Evolutionary conservation across 2,329 filamentous ascomycete genomes (phyloP).

Genomic region (Xylariaceae sp.): DNA sequence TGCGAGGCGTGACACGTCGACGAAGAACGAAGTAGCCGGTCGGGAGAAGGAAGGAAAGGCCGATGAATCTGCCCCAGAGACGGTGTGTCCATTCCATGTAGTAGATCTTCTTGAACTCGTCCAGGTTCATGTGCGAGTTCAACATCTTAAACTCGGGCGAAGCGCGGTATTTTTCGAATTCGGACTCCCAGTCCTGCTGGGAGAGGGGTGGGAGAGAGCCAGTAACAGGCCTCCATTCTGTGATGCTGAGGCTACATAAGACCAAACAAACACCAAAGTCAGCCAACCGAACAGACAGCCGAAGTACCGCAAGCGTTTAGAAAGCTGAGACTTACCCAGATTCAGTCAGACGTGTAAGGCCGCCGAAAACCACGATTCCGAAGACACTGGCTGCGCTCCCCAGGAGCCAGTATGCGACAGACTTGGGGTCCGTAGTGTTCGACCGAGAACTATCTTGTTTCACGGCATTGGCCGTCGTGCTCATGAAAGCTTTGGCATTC

Average conservation of each 20-base stretch:
- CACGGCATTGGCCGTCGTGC: constrained; percentile 11
- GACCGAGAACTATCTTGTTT: constrained; percentile 13
- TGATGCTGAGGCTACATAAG: constrained; percentile 75
- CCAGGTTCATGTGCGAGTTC: constrained; percentile 86
- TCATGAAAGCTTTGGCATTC: constrained; percentile 7
- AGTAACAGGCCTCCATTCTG: constrained; percentile 96
- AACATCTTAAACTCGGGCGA: constrained; percentile 90
- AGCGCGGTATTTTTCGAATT: constrained; percentile 86
- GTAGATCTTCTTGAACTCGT: constrained; percentile 98
- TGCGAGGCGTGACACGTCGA: constrained; percentile 68
- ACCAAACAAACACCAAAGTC: constrained; percentile 2
- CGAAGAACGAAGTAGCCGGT: constrained; percentile 83
- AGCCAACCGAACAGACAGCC: constrained; percentile 1
- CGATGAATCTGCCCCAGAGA: constrained; percentile 88
- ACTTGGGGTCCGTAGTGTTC: constrained; percentile 60
- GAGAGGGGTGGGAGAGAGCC: constrained; percentile 81
- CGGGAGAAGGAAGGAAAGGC: constrained; percentile 81
- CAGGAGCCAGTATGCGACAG: constrained; percentile 86
- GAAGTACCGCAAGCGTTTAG: constrained; percentile 4
- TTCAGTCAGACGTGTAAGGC: constrained; percentile 88
- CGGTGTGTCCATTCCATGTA: constrained; percentile 99
- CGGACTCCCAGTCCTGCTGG: constrained; percentile 77
- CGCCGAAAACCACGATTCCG: constrained; percentile 93
- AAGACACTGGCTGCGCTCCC: constrained; percentile 91
- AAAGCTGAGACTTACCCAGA: constrained; percentile 62